These are phyloP conservation scores for Arabidopsis arenosa DNA, from an alignment of 345 rosid genomes.

Conservation along the genomic window DNA sequence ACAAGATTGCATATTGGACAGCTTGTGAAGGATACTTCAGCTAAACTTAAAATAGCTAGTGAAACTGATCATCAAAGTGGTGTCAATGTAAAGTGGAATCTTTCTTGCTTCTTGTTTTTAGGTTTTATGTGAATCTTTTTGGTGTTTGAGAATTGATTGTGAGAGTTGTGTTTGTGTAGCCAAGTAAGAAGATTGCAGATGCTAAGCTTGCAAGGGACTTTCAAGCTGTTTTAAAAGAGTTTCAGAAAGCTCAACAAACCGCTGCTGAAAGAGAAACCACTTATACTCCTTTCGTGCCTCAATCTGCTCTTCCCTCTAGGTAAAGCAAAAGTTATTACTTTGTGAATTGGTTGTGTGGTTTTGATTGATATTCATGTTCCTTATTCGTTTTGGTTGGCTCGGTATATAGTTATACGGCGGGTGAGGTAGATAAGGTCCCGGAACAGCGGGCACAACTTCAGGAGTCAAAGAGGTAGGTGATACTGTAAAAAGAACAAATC, in stretches of 20 bases:
- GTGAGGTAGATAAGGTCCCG: slow-evolving; percentile 34
- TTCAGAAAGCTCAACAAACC: slow-evolving; percentile 95
- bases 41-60: slow-evolving; percentile 92
- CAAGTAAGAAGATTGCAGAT: slow-evolving; percentile 91
- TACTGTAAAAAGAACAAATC: neutral
- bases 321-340: neutral
- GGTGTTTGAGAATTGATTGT: neutral
- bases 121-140: neutral
- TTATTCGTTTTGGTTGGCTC: slow-evolving; percentile 10
- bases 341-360: neutral
- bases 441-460: slow-evolving; percentile 47
- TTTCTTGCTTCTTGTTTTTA: neutral
- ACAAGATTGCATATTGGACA: slow-evolving; percentile 86
- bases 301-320: slow-evolving; percentile 47
- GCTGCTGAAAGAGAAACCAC: slow-evolving; percentile 97
- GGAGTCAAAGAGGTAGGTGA: slow-evolving; percentile 40
- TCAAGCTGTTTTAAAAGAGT: slow-evolving; percentile 92
- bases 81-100: slow-evolving; percentile 56
- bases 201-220: slow-evolving; percentile 99
- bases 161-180: slow-evolving; percentile 48
- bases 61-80: slow-evolving; percentile 79
- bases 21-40: slow-evolving; percentile 93
- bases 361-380: neutral
- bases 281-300: slow-evolving; percentile 60
- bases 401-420: slow-evolving; percentile 49